phyloP scores from a whole-genome alignment of 1,284 basidiomycete species.

The Athelia psychrophila region DNA sequence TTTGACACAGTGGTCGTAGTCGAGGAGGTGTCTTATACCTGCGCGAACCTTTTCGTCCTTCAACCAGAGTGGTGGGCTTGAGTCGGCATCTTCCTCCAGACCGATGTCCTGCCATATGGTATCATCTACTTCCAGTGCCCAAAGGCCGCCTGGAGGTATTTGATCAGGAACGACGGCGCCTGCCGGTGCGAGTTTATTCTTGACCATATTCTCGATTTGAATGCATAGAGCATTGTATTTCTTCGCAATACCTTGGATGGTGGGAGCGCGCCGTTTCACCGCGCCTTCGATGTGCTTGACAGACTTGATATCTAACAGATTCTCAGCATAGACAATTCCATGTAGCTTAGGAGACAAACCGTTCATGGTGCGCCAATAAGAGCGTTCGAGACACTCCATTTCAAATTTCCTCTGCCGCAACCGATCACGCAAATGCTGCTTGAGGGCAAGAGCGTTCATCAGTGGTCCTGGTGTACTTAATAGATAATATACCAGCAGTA shows the following conservation, averaged over 20 bases:
- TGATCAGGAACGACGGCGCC: conserved; percentile 1
- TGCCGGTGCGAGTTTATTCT: not conserved
- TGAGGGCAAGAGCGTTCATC: conserved; percentile 20
- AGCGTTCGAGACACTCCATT: conserved; percentile 17
- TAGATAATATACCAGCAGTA: not conserved
- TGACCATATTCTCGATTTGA: conserved; percentile 2
- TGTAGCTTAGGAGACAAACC: not conserved
- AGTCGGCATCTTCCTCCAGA: conserved; percentile 1
- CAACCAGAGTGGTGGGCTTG: not conserved
- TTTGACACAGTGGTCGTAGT: conserved; percentile 5
- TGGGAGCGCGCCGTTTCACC: conserved; percentile 1
- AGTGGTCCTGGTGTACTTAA: not conserved
- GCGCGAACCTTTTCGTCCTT: not conserved
- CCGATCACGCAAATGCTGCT: conserved; percentile 15
- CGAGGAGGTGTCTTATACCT: not conserved
- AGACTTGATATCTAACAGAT: not conserved
- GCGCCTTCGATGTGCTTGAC: conserved; percentile 3
- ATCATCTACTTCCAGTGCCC: conserved; percentile 10
- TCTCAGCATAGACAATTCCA: not conserved
- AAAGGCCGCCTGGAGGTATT: conserved; percentile 2
- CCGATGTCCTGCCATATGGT: conserved; percentile 11
- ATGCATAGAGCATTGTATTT: conserved; percentile 8
- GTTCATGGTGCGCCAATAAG: conserved; percentile 9
- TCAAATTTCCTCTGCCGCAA: conserved; percentile 21
- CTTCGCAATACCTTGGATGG: conserved; percentile 4